Percentiles rank a stretch among this genome's conserved stretches.
These are phyloP conservation scores for Mrakia frigida DNA, from an alignment of 768 basidiomycete genomes.

Conservation along the genomic window DNA sequence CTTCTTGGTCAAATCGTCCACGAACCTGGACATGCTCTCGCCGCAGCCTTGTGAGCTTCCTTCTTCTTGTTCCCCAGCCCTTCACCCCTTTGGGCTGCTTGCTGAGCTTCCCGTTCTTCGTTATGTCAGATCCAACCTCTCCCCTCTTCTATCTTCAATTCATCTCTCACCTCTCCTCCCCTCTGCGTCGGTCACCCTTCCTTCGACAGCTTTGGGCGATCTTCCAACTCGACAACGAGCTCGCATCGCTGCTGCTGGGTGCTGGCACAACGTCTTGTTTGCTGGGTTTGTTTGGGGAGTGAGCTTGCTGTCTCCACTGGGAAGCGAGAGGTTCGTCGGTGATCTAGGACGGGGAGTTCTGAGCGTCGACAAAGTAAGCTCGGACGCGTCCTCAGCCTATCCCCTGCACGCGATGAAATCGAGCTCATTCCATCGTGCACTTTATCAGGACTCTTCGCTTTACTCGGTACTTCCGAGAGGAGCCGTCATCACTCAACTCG, in stretches of 20 bases:
- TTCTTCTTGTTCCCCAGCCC: background rate
- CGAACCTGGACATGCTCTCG: constrained; percentile 30
- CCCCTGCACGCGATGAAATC: too few relatives aligned
- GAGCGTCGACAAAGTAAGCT: background rate
- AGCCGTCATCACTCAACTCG: constrained; percentile 24
- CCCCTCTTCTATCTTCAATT: constrained; percentile 2
- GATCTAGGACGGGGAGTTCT: constrained; percentile 11
- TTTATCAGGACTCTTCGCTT: background rate
- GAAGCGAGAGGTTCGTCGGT: background rate
- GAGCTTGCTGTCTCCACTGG: background rate
- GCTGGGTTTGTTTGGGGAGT: background rate
- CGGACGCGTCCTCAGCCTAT: too few relatives aligned
- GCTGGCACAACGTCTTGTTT: constrained; percentile 24
- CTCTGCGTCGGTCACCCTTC: constrained; percentile 27
- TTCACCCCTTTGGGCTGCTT: background rate
- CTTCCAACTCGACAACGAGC: constrained; percentile 9
- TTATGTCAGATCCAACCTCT: background rate
- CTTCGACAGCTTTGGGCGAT: background rate
- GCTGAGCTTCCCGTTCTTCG: background rate
- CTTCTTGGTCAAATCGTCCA: constrained; percentile 29
- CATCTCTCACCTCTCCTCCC: constrained; percentile 26
- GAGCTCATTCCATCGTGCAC: background rate
- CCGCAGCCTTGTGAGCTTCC: constrained; percentile 24
- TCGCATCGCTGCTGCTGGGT: constrained; percentile 25
- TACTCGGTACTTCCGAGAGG: background rate